Conservation (phyloP, 2,329 filamentous ascomycete genomes). For the Fusarium sp. region DNA sequence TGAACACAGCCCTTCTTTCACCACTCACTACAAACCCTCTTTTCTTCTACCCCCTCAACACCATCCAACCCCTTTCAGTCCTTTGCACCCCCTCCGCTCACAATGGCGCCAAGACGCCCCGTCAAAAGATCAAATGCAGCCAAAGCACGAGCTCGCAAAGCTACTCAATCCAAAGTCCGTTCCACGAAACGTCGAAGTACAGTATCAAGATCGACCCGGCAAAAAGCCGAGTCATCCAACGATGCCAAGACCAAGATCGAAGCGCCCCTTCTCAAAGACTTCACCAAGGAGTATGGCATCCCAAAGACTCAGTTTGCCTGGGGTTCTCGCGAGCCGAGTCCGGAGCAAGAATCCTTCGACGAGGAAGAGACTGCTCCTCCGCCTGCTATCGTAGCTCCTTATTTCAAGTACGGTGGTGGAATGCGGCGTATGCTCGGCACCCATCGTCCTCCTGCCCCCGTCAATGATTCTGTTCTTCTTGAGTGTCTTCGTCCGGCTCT, state of each 20-base stretch:
- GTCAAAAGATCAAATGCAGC: neutral
- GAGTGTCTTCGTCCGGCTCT: neutral
- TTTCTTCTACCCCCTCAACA: neutral
- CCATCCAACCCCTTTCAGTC: neutral
- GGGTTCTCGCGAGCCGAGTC: conserved; percentile 9
- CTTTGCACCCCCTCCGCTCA: neutral
- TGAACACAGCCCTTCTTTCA: neutral
- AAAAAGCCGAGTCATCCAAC: neutral
- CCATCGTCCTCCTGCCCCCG: neutral
- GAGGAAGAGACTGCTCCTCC: conserved; percentile 32
- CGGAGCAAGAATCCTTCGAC: conserved; percentile 20
- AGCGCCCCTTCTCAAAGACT: conserved; percentile 25
- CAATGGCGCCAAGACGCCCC: neutral
- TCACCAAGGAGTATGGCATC: conserved; percentile 23
- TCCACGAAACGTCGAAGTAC: neutral
- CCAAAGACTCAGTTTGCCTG: conserved; percentile 27
- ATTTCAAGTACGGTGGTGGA: neutral
- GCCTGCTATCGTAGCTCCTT: conserved; percentile 23
- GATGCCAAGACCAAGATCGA: conserved; percentile 11
- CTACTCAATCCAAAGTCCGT: neutral
- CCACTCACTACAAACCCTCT: neutral
- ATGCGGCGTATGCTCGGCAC: neutral
- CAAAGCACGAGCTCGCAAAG: neutral
- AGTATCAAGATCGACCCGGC: neutral
- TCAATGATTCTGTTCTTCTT: neutral